Base-by-base conservation (phyloP, 805 yeast genomes). In the Cyberlindnera maclurae region DNA sequence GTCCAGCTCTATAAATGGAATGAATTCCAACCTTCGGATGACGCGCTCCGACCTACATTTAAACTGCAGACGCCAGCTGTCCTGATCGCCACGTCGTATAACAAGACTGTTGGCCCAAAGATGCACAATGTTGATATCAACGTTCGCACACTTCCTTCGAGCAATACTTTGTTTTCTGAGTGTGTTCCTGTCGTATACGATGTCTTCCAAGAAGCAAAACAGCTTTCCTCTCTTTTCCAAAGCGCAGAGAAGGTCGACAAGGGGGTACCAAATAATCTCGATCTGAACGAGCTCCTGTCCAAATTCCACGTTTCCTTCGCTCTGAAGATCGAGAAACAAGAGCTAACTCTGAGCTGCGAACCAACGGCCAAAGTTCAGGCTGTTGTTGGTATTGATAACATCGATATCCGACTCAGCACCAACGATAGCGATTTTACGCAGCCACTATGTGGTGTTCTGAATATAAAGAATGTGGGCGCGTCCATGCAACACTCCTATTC, bases 291-390 rank as follows among this genome's bases (percentile, higher is more conserved):
- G 5, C 31, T 82, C 3, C 55, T 82, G 20, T 65, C 69, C 30
- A 73, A 75, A 22, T 55, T 82, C 38, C 87, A 82, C 45, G 49
- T 86, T 22, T 77, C 75, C 37, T 59, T 83, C 39, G 77, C 82
- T 1, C 46, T 89, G 6, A 67, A 71, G 30, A 71, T 89, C 37
- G 88, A 77, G 15, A 73, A 79, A 26, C 98, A 93, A 55, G 74
- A 73, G 32, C 56, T 93, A 16, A 73, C 82, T 3, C 64, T 93
- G 38, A 83, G 95, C 48, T 93, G 98, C 68, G 90, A 85, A 44
- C 98, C 98, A 1, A 80, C 80, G 13, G 97, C 97, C 0, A 87
- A 85, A 54, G 93, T 93, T 2, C 88, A 87, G 29, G 94, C 97
- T 0, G 75, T 82, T 27, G 79, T 87, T 12, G 82, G 87, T 7